Conservation (phyloP, 208 protist genomes). For the Acanthamoeba divionensis region DNA sequence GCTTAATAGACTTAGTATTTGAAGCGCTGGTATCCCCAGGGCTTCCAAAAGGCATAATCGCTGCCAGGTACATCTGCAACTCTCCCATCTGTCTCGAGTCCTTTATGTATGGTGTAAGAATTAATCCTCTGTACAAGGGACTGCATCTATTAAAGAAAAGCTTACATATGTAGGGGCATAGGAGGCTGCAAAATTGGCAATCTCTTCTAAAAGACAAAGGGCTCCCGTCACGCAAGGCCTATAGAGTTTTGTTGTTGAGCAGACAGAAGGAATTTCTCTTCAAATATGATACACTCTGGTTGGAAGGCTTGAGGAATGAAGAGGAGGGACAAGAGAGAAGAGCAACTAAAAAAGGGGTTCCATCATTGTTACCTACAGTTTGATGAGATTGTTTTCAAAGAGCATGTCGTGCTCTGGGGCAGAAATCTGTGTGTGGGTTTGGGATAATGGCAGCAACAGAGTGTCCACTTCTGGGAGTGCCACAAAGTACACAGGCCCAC, state of each 20-base stretch:
- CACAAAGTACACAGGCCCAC: background rate
- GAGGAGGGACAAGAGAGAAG: background rate
- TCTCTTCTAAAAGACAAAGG: conserved; percentile 12
- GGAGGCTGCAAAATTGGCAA: background rate
- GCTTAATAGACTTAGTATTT: background rate
- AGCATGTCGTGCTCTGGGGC: background rate
- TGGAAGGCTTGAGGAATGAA: too few species aligned
- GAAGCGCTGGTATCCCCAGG: conserved; percentile 5
- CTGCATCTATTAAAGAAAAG: background rate
- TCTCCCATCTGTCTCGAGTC: background rate
- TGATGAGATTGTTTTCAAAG: background rate
- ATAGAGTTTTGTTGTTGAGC: background rate
- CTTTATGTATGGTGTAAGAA: background rate
- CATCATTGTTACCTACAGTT: background rate
- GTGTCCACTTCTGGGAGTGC: background rate
- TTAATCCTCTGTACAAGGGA: background rate
- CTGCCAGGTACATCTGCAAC: conserved; percentile 3
- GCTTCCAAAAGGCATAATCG: conserved; percentile 9
- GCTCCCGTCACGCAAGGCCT: conserved; percentile 25
- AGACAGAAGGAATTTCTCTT: background rate
- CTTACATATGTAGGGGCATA: background rate
- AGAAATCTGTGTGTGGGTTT: too few species aligned
- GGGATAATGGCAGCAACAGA: background rate
- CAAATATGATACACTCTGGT: background rate
- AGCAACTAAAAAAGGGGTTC: background rate